Evolutionary conservation across 148 eudicot species (phyloP).

Genomic region (Selenicereus undatus): DNA sequence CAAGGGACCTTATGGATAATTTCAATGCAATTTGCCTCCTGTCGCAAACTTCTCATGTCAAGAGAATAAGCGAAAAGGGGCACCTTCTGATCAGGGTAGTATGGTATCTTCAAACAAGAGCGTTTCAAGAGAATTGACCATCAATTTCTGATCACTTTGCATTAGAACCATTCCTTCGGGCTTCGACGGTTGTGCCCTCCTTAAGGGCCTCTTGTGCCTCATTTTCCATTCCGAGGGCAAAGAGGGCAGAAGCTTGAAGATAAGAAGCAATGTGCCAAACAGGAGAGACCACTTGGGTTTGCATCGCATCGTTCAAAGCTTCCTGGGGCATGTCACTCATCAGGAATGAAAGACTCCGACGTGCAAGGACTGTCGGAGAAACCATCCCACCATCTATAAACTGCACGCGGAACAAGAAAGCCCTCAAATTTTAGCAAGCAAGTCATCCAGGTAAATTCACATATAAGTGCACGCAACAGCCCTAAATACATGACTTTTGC

Average conservation of each 20-base stretch:
- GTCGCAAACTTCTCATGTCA: background rate
- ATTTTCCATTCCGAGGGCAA: conserved; percentile 51
- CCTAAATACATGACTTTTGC: background rate
- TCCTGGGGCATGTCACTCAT: conserved; percentile 60
- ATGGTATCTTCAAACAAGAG: conserved; percentile 6
- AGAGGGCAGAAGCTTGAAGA: conserved; percentile 58
- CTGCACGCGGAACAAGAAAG: conserved; percentile 27
- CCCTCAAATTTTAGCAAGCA: background rate
- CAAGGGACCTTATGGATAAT: background rate
- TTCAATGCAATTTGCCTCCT: no score
- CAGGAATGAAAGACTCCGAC: conserved; percentile 60
- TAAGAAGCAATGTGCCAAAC: conserved; percentile 60
- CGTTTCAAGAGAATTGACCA: background rate
- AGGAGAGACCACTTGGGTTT: conserved; percentile 64
- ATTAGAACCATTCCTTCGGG: conserved; percentile 33
- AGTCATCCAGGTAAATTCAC: background rate
- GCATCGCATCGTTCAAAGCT: conserved; percentile 71
- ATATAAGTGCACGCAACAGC: background rate
- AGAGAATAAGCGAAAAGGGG: background rate
- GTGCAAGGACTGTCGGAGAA: conserved; percentile 62
- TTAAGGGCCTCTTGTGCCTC: conserved; percentile 56
- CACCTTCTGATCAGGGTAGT: background rate
- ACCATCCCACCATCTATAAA: conserved; percentile 55
- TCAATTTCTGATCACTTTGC: conserved; percentile 20
- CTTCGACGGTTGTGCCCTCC: conserved; percentile 57